phyloP scores from a whole-genome alignment of 768 basidiomycete genomes.

The Lentinula lateritia region DNA sequence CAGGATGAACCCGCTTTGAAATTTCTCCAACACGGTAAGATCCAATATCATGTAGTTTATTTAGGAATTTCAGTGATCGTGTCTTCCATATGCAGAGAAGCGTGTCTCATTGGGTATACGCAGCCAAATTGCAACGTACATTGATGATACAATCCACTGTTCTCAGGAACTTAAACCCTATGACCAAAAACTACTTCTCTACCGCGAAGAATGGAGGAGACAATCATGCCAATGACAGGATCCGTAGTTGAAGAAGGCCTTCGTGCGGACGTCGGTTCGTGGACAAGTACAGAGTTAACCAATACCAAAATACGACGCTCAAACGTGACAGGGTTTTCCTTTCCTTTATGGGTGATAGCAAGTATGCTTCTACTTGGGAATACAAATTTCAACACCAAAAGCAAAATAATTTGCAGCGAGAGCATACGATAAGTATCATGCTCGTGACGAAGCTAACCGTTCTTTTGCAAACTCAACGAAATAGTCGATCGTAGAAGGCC shows the following conservation, averaged over 20 bases:
- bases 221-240: neutral
- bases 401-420: neutral
- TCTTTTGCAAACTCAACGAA: conserved; percentile 67
- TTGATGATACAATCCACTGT: too few relatives aligned
- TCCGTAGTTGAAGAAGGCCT: neutral
- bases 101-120: neutral
- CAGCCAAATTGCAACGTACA: neutral
- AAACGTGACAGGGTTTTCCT: neutral
- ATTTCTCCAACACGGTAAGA: too few relatives aligned
- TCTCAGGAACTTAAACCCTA: neutral
- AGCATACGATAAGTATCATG: neutral
- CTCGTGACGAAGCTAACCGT: conserved; percentile 18
- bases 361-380: neutral
- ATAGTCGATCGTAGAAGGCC: conserved; percentile 85
- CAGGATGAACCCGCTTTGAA: too few relatives aligned
- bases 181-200: neutral
- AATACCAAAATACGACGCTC: neutral
- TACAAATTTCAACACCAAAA: neutral
- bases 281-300: neutral
- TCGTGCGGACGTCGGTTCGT: neutral
- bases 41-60: too few relatives aligned
- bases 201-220: neutral
- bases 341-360: neutral
- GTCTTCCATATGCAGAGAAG: neutral
- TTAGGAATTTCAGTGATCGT: too few relatives aligned